phyloP scores from a whole-genome alignment of 306 rosid genomes.

The Cotoneaster glaucophyllus region DNA sequence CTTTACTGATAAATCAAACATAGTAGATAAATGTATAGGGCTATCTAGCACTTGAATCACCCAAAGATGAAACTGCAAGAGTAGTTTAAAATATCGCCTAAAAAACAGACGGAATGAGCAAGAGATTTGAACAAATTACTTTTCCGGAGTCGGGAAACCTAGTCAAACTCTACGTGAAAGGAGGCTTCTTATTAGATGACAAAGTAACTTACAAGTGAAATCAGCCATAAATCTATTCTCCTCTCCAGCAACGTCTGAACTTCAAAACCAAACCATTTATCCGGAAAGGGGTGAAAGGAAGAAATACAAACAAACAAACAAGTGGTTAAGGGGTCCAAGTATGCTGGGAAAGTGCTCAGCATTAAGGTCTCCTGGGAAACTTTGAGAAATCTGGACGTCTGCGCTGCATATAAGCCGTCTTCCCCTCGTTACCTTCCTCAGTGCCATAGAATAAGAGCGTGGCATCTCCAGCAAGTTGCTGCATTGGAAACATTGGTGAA shows the following conservation, averaged over 20 bases:
- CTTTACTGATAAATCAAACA: too few species aligned
- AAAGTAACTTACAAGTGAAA: neutral
- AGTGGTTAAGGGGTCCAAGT: neutral
- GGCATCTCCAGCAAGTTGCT: conserved; percentile 79
- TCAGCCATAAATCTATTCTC: neutral
- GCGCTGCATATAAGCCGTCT: conserved; percentile 52
- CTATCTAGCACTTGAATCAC: neutral
- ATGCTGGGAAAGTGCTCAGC: neutral
- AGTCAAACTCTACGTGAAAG: neutral
- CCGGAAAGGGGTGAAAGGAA: neutral
- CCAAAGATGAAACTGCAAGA: neutral
- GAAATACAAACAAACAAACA: neutral
- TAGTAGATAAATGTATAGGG: too few species aligned
- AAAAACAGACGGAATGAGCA: neutral
- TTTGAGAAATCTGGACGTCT: conserved; percentile 72
- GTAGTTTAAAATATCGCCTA: neutral
- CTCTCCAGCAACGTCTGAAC: neutral
- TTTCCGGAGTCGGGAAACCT: neutral
- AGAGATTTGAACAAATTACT: neutral
- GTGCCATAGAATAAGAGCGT: conserved; percentile 71
- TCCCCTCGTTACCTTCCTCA: conserved; percentile 76
- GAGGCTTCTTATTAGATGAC: neutral
- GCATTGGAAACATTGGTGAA: neutral
- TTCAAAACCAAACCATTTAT: neutral
- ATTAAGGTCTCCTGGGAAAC: conserved; percentile 55